Evolutionary conservation across 2,329 filamentous ascomycete genomes (phyloP).

Genomic region (Penicillium griseofulvum): DNA sequence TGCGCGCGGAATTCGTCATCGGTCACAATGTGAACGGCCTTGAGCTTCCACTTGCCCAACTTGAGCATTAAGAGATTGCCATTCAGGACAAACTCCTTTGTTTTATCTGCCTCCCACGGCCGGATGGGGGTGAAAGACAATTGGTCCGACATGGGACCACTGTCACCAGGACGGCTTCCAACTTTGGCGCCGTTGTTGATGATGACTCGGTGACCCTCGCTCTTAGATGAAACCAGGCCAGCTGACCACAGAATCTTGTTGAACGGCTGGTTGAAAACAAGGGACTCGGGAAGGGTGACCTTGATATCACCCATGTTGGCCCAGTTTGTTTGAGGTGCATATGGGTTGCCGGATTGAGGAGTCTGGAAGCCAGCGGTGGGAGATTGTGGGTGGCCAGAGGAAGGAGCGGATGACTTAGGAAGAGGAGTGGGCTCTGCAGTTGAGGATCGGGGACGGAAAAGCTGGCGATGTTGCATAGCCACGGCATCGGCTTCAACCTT

Average conservation of each 20-base stretch:
- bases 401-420: slow-evolving; percentile 17
- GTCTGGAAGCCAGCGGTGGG: slow-evolving; percentile 28
- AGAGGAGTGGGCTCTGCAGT: slow-evolving; percentile 36
- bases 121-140: slow-evolving; percentile 53
- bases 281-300: slow-evolving; percentile 49
- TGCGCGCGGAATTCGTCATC: slow-evolving; percentile 53
- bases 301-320: slow-evolving; percentile 38
- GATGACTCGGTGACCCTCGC: slow-evolving; percentile 53
- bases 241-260: slow-evolving; percentile 52
- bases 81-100: slow-evolving; percentile 51
- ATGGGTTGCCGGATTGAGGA: slow-evolving; percentile 37
- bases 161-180: slow-evolving; percentile 41
- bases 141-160: slow-evolving; percentile 42
- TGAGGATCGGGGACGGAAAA: slow-evolving; percentile 41
- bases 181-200: slow-evolving; percentile 52
- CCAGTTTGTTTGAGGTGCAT: slow-evolving; percentile 41
- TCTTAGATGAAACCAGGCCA: slow-evolving; percentile 51
- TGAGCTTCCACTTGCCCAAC: slow-evolving; percentile 60
- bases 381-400: slow-evolving; percentile 20
- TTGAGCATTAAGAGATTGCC: slow-evolving; percentile 54
- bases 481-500: slow-evolving; percentile 61
- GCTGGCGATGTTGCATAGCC: slow-evolving; percentile 54
- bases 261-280: slow-evolving; percentile 50
- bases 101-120: slow-evolving; percentile 42
- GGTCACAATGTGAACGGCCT: slow-evolving; percentile 54